Evolutionary conservation across 768 basidiomycete genomes (phyloP), one percentile per base, ranked within the genome.

Genomic region (Calocybe cyanea): DNA sequence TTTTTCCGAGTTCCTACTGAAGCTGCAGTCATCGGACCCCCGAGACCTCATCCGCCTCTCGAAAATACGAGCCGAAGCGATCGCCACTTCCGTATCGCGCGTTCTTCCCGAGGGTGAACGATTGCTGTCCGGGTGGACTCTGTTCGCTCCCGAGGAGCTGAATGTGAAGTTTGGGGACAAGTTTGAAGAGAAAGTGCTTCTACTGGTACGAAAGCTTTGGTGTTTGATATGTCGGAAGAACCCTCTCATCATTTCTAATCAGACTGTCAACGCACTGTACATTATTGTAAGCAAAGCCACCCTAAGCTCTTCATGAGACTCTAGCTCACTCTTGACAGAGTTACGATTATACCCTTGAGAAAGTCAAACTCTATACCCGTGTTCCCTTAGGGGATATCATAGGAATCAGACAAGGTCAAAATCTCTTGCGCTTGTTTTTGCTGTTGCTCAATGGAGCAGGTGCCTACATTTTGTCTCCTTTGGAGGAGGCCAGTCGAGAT

Each of bases 121-220:
- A 2, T 63, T 92, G 35, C 57, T 92, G 4, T 82, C 78, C 4
- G 95, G 92, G 1, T 98, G 96, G 95, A 97, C 94, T 0, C 60
- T 98, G 20, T 83, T 98, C 52, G 79, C 90, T 0, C 96, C 96
- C 0, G 78, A 82, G 53, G 79, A 86, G 41, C 59, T 88, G 43
- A 88, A 87, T 56, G 67, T 73, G 40, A 89, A 75, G 61, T 58
- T 88, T 6, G 76, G 80, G n/a, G 76, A 86, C 32, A 85, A 81
- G 53, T 92, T 92, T 51, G 94, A 97, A 66, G 96, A 98, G 71
- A 98, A 97, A 63, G 83, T 99, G 2, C 51, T 98, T 14, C 66
- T 99, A 0, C 62, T 98, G 63, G 93, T 93, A 42, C 4, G 34
- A 14, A 32, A n/a, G n/a, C 31, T n/a, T 35, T 35, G 34, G 34